A percentile compares a stretch with the other conserved stretches of the same genome.
Conservation (phyloP, 2,329 filamentous ascomycete species). For the Epichloe uncinata region DNA sequence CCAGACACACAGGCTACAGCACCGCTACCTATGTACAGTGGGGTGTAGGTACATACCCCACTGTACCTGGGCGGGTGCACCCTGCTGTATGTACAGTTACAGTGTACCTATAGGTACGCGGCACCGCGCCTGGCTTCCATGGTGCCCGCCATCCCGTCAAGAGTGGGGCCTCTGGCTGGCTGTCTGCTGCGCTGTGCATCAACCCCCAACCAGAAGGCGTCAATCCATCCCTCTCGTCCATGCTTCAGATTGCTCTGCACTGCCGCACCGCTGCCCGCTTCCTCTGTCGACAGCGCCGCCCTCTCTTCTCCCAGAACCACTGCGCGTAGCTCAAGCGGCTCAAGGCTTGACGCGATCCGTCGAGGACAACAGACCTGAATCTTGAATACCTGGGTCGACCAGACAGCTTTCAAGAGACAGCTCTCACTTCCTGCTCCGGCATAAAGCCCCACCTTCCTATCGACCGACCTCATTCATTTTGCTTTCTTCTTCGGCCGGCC, state of each 20-base stretch:
- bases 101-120: too few relatives aligned
- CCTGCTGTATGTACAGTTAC: too few relatives aligned
- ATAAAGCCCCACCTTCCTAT: constrained; percentile 3
- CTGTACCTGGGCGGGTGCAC: too few relatives aligned
- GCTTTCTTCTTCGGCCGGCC: background rate
- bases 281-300: background rate
- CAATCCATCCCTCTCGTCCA: background rate
- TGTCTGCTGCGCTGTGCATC: constrained; percentile 1
- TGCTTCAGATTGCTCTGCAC: background rate
- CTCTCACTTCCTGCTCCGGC: background rate
- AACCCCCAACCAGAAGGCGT: constrained; percentile 4
- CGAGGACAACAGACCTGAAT: background rate
- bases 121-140: constrained; percentile 8
- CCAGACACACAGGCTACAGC: too few relatives aligned
- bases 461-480: constrained; percentile 2
- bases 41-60: too few relatives aligned
- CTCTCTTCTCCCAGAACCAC: background rate
- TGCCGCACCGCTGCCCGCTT: background rate
- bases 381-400: background rate
- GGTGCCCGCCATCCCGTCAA: constrained; percentile 10
- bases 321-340: background rate
- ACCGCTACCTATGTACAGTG: too few relatives aligned
- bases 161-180: constrained; percentile 7
- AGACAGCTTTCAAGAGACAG: background rate
- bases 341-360: background rate